phyloP scores from a whole-genome alignment of 2,329 filamentous ascomycete species.

The Fusarium sp. region DNA sequence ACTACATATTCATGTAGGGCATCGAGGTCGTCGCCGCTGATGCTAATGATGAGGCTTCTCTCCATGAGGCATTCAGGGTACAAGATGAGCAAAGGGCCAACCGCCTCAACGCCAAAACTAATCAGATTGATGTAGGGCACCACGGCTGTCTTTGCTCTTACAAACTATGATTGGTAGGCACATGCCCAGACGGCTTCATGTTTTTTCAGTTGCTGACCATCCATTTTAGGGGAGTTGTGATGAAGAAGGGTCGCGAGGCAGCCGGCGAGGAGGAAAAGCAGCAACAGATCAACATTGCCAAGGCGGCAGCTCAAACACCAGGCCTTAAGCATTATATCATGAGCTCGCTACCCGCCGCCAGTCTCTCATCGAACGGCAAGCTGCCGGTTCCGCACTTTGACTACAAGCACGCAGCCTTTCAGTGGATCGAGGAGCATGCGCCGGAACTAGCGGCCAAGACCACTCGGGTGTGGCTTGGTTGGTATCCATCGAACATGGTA shows the following conservation, averaged over 20 bases:
- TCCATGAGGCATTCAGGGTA: neutral
- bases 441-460: neutral
- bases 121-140: neutral
- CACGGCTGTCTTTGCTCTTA: neutral
- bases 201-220: no score
- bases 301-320: neutral
- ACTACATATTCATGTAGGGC: neutral
- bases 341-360: neutral
- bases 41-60: neutral
- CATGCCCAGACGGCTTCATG: no score
- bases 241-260: neutral
- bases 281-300: neutral
- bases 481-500: neutral
- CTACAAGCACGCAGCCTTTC: neutral
- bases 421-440: neutral
- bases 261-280: neutral
- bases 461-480: neutral
- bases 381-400: neutral
- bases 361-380: neutral
- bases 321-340: neutral
- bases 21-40: neutral
- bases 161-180: neutral
- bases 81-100: neutral
- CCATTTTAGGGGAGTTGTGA: neutral
- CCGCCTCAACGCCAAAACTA: neutral